phyloP scores from a whole-genome alignment of 2,329 filamentous ascomycete genomes.

The Tolypocladium ovalisporum region DNA sequence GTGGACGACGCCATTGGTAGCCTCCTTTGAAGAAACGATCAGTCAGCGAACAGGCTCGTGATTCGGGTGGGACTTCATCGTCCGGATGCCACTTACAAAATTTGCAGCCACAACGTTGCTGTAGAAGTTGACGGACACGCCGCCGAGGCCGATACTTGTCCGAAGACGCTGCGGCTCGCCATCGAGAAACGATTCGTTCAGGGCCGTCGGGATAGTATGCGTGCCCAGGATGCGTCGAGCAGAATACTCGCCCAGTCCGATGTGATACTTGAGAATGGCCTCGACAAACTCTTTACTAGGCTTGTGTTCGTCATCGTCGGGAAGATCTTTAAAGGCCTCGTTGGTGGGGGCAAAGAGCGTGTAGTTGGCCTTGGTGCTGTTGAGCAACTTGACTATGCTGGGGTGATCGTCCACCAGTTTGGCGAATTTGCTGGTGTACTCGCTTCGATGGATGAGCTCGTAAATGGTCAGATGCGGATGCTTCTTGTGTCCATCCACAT shows the following conservation, averaged over 20 bases:
- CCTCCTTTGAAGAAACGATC: slow-evolving; percentile 37
- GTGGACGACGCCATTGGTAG: slow-evolving; percentile 74
- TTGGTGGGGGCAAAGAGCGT: slow-evolving; percentile 77
- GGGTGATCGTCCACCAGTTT: slow-evolving; percentile 64
- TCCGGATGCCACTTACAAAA: slow-evolving; percentile 42
- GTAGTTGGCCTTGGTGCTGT: slow-evolving; percentile 62
- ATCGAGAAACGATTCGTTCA: slow-evolving; percentile 49
- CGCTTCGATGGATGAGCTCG: slow-evolving; percentile 63
- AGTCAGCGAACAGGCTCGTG: slow-evolving; percentile 1
- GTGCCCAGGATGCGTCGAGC: slow-evolving; percentile 53
- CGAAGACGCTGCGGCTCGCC: slow-evolving; percentile 62
- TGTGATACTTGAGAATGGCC: slow-evolving; percentile 62
- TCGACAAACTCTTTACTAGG: slow-evolving; percentile 61
- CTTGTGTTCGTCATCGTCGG: slow-evolving; percentile 38
- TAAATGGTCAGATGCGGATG: slow-evolving; percentile 50
- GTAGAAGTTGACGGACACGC: slow-evolving; percentile 68
- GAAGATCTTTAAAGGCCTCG: slow-evolving; percentile 57
- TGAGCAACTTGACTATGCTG: slow-evolving; percentile 61
- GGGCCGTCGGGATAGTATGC: slow-evolving; percentile 64
- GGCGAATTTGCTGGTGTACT: slow-evolving; percentile 67
- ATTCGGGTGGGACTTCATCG: neutral
- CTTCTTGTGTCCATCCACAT: neutral
- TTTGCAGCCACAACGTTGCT: slow-evolving; percentile 59
- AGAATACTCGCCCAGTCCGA: slow-evolving; percentile 57
- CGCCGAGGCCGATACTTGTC: slow-evolving; percentile 49